phyloP scores from a whole-genome alignment of 805 yeast species.

The Candida michaelii region DNA sequence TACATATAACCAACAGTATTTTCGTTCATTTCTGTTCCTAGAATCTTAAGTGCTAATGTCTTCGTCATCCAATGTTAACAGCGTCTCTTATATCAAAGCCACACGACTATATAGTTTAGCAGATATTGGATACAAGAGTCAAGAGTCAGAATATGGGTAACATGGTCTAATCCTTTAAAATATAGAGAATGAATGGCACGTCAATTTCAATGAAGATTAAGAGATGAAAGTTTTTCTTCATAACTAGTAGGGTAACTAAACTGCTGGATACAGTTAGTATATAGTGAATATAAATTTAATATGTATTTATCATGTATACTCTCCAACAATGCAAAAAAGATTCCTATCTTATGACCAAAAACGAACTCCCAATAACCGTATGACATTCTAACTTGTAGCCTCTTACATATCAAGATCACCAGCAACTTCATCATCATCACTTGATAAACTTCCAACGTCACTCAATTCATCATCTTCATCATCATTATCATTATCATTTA shows the following conservation, averaged over 20 bases:
- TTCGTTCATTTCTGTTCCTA: not conserved
- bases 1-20: not conserved
- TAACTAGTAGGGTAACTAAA: no score
- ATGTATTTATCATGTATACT: no score
- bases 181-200: no score
- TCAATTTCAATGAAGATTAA: no score
- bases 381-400: not conserved
- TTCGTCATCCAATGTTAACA: not conserved
- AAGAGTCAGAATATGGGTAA: not conserved
- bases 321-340: not conserved
- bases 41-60: not conserved
- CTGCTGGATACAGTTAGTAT: no score
- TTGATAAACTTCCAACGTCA: slow-evolving; percentile 49
- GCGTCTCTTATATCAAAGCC: not conserved
- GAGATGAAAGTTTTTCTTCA: no score
- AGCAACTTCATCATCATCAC: slow-evolving; percentile 40
- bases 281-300: no score
- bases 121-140: not conserved
- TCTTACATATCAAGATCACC: slow-evolving; percentile 14
- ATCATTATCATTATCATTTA: slow-evolving; percentile 33
- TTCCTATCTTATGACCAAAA: not conserved
- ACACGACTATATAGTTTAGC: slow-evolving; percentile 3
- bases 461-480: slow-evolving; percentile 45
- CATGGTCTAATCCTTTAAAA: no score
- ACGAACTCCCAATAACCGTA: no score